Conservation (phyloP, 2,329 filamentous ascomycete genomes). For the Pseudophaeomoniella oleicola region DNA sequence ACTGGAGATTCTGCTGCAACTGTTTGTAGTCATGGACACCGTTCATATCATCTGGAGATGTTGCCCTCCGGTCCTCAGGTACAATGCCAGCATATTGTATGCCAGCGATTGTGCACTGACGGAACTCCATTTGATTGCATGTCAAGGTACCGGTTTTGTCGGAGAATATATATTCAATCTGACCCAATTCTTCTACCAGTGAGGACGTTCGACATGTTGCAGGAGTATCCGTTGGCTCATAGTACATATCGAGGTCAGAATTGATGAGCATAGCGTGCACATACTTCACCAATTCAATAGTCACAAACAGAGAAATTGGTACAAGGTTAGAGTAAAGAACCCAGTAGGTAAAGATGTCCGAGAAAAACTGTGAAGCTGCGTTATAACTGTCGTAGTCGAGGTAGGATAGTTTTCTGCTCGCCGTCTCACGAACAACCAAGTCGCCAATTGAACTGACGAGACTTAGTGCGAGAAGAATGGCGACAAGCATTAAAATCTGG, state of each 20-base stretch:
- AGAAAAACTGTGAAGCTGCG: slow-evolving; percentile 69
- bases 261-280: slow-evolving; percentile 97
- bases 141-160: slow-evolving; percentile 96
- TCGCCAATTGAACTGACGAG: slow-evolving; percentile 86
- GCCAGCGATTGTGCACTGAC: slow-evolving; percentile 82
- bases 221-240: slow-evolving; percentile 87
- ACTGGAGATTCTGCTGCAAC: slow-evolving; percentile 54
- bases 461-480: slow-evolving; percentile 69
- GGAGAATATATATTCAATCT: slow-evolving; percentile 97
- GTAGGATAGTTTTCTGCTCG: slow-evolving; percentile 52
- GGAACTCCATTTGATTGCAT: slow-evolving; percentile 99
- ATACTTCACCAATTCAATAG: slow-evolving; percentile 94
- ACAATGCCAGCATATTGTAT: slow-evolving; percentile 89
- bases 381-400: slow-evolving; percentile 51
- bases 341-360: slow-evolving; percentile 96
- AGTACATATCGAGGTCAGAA: slow-evolving; percentile 94
- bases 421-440: slow-evolving; percentile 58
- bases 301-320: slow-evolving; percentile 95
- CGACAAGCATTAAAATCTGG: slow-evolving; percentile 80
- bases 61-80: slow-evolving; percentile 75
- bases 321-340: slow-evolving; percentile 93
- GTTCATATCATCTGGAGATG: slow-evolving; percentile 55
- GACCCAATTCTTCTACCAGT: slow-evolving; percentile 88
- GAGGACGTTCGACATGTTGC: slow-evolving; percentile 93
- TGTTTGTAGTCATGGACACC: slow-evolving; percentile 75